Conservation (phyloP, 177 flowering plant genomes). For the Vitis hybrid region DNA sequence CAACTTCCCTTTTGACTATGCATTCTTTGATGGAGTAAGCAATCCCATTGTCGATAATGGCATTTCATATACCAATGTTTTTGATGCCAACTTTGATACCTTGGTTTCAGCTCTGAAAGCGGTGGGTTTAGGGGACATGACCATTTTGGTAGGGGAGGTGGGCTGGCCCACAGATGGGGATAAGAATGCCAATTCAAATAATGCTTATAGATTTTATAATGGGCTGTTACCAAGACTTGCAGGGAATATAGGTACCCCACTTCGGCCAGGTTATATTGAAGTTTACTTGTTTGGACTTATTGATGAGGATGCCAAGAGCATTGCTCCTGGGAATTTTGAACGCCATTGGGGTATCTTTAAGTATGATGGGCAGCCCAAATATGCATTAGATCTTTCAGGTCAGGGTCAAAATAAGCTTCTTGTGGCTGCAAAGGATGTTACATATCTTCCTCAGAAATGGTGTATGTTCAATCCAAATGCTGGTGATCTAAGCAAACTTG, state of each 20-base stretch:
- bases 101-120: slow-evolving; percentile 35
- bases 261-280: slow-evolving; percentile 37
- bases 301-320: slow-evolving; percentile 44
- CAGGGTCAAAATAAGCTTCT: slow-evolving; percentile 34
- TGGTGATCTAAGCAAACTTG: slow-evolving; percentile 35
- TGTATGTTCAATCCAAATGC: slow-evolving; percentile 36
- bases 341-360: slow-evolving; percentile 46
- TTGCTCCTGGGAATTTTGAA: slow-evolving; percentile 42
- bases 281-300: slow-evolving; percentile 38
- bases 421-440: slow-evolving; percentile 27
- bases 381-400: slow-evolving; percentile 30
- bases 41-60: slow-evolving; percentile 28
- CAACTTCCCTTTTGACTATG: slow-evolving; percentile 38
- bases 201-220: slow-evolving; percentile 35
- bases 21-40: slow-evolving; percentile 39
- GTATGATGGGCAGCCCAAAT: slow-evolving; percentile 46
- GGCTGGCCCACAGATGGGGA: slow-evolving; percentile 54
- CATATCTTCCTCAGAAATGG: slow-evolving; percentile 32
- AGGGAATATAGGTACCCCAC: slow-evolving; percentile 39
- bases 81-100: slow-evolving; percentile 49
- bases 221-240: slow-evolving; percentile 38
- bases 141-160: slow-evolving; percentile 40
- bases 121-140: slow-evolving; percentile 30
- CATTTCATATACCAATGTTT: slow-evolving; percentile 38
- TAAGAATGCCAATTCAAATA: slow-evolving; percentile 34